Evolutionary conservation across 2,329 filamentous ascomycete species (phyloP).

Genomic region (Fusarium sp.): DNA sequence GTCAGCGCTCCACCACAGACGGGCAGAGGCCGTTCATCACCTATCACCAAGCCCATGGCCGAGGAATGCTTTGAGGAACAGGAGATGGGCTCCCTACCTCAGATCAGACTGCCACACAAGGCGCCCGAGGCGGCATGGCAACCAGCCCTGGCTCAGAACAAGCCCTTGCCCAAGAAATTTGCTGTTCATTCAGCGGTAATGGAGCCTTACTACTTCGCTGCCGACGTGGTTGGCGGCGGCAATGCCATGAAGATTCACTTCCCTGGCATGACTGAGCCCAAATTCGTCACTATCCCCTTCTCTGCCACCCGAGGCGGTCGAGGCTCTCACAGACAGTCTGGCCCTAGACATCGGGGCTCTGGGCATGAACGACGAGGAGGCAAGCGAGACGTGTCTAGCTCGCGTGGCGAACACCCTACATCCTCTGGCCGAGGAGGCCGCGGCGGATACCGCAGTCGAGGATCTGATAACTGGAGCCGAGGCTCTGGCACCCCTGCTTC

Average conservation of each 20-base stretch:
- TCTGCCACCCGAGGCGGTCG: constrained; percentile 49
- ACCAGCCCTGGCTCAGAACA: constrained; percentile 65
- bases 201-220: constrained; percentile 51
- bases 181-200: constrained; percentile 53
- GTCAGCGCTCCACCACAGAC: constrained; percentile 37
- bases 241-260: constrained; percentile 55
- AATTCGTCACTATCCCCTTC: constrained; percentile 53
- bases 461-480: constrained; percentile 57
- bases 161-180: constrained; percentile 66
- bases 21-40: constrained; percentile 56
- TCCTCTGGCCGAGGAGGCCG: constrained; percentile 51
- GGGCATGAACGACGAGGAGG: constrained; percentile 47
- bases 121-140: constrained; percentile 74
- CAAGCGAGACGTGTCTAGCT: constrained; percentile 50
- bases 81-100: constrained; percentile 82
- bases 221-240: constrained; percentile 50
- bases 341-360: constrained; percentile 48
- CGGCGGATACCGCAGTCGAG: constrained; percentile 55
- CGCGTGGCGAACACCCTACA: constrained; percentile 44
- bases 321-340: constrained; percentile 39
- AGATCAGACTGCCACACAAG: constrained; percentile 74
- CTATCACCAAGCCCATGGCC: constrained; percentile 75
- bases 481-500: constrained; percentile 42
- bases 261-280: constrained; percentile 56
- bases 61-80: constrained; percentile 86